Evolutionary conservation across 768 basidiomycete genomes (phyloP).

Genomic region (Steccherinum ochraceum): DNA sequence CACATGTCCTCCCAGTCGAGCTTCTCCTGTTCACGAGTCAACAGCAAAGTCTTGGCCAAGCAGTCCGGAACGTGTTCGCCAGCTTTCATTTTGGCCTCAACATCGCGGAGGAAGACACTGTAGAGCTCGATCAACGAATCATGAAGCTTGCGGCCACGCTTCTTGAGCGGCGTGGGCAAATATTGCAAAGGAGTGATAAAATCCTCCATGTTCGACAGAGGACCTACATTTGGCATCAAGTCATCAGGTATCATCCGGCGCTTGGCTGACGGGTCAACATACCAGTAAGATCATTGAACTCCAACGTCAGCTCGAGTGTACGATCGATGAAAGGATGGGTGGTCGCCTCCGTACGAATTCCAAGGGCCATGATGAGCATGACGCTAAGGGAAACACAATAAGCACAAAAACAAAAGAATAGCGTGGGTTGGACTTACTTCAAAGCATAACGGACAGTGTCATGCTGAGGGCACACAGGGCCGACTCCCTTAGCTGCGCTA

Average conservation of each 20-base stretch:
- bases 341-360: slow-evolving; percentile 32
- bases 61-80: slow-evolving; percentile 37
- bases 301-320: slow-evolving; percentile 31
- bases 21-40: slow-evolving; percentile 18
- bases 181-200: slow-evolving; percentile 36
- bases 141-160: slow-evolving; percentile 33
- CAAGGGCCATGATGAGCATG: slow-evolving; percentile 38
- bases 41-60: slow-evolving; percentile 32
- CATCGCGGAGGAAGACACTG: slow-evolving; percentile 31
- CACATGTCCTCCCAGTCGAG: slow-evolving; percentile 32
- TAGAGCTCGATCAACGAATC: slow-evolving; percentile 29
- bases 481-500: slow-evolving; percentile 22
- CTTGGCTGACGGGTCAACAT: slow-evolving; percentile 19
- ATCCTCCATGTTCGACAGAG: slow-evolving; percentile 38
- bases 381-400: slow-evolving; percentile 15
- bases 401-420: not conserved
- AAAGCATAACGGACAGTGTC: slow-evolving; percentile 29
- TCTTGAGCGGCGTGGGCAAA: slow-evolving; percentile 30
- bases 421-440: slow-evolving; percentile 4
- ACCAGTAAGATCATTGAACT: slow-evolving; percentile 25
- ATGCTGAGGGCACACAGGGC: slow-evolving; percentile 31
- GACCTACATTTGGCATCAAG: slow-evolving; percentile 30
- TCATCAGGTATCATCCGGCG: slow-evolving; percentile 16
- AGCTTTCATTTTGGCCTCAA: slow-evolving; percentile 28
- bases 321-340: slow-evolving; percentile 30